A percentile compares a stretch with the other conserved stretches of the same genome.
Conservation (phyloP, 345 rosid species). For the Populus ilicifolia region DNA sequence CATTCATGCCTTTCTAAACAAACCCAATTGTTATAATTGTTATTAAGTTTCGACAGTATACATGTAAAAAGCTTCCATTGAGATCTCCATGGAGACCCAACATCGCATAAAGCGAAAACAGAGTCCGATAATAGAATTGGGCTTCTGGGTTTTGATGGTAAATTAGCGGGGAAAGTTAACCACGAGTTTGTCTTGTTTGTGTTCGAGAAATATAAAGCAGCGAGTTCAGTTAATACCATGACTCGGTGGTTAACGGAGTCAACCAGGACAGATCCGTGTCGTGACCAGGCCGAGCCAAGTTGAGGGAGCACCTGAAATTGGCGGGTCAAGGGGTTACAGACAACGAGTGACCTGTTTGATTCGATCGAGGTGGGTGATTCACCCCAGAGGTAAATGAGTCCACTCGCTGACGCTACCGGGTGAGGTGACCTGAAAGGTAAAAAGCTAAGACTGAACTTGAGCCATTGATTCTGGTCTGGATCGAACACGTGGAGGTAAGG, state of each 20-base stretch:
- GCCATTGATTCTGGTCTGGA: conserved; percentile 57
- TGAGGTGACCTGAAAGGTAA: conserved; percentile 68
- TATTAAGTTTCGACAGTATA: conserved; percentile 6
- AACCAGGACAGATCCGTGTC: conserved; percentile 74
- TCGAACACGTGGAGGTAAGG: conserved; percentile 60
- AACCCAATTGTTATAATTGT: conserved; percentile 51
- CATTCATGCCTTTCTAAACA: conserved; percentile 75
- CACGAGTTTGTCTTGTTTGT: conserved; percentile 33
- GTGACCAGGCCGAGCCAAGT: conserved; percentile 91
- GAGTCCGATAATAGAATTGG: conserved; percentile 63
- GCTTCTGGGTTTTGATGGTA: conserved; percentile 83
- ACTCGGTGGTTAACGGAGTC: conserved; percentile 61
- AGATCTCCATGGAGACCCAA: conserved; percentile 86
- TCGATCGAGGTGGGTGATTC: conserved; percentile 43
- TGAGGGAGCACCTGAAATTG: conserved; percentile 66
- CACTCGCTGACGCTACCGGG: conserved; percentile 69
- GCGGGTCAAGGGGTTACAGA: conserved; percentile 73
- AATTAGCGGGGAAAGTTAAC: conserved; percentile 71
- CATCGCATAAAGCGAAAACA: conserved; percentile 68
- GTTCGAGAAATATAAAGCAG: conserved; percentile 58
- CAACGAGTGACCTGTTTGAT: conserved; percentile 60
- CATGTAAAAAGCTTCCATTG: conserved; percentile 83
- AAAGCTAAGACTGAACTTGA: conserved; percentile 58
- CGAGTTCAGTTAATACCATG: conserved; percentile 78
- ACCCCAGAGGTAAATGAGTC: conserved; percentile 73